Base-by-base conservation (phyloP, 2,329 filamentous ascomycete species). In the Hymenoscyphus scutula region DNA sequence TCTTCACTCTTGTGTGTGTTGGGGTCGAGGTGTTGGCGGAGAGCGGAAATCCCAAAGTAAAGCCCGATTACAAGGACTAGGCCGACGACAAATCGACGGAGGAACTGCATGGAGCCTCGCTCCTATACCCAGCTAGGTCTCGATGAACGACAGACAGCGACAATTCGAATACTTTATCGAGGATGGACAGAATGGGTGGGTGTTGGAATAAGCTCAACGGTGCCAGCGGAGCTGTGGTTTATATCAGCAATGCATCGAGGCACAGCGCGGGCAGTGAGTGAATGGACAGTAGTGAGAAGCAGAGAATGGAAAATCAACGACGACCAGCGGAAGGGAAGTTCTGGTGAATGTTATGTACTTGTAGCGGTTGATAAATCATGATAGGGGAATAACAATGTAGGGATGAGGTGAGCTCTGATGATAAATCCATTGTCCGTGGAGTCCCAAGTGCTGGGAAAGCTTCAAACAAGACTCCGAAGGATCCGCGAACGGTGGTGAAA, bases 11-110 rank as follows among this genome's bases (percentile, higher is more conserved):
- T 67, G 19, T 59, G 60, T 23, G 84, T 85, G n/a, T 83, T 83
- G 2, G 89, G 89, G 63, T 89, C 84, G 64, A 89, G 80, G 53
- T 81, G 74, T 59, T 79, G 78, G 53, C 85, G 81, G 6, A 89
- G 71, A 32, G 80, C 74, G 72, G 79, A 81, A 56, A 82, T 75
- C 56, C 79, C 64, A 67, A 86, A 78, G 62, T 66, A 73, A 62
- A 65, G 48, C 63, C 82, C 75, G 68, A 85, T 61, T 53, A 78
- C 61, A 64, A 79, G 65, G 67, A 83, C 67, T 65, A 80, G 68
- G 67, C 75, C 68, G 66, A 70, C 64, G 59, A 69, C 58, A 59
- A 77, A 38, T 41, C 71, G 65, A 51, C 69, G 67, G 5, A 71
- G 61, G 30, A 61, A 53, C 60, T 65, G 65, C 69, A 71, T 71